Base-by-base conservation (phyloP, 768 basidiomycete genomes). In the Pleurotus citrinopileatus region DNA sequence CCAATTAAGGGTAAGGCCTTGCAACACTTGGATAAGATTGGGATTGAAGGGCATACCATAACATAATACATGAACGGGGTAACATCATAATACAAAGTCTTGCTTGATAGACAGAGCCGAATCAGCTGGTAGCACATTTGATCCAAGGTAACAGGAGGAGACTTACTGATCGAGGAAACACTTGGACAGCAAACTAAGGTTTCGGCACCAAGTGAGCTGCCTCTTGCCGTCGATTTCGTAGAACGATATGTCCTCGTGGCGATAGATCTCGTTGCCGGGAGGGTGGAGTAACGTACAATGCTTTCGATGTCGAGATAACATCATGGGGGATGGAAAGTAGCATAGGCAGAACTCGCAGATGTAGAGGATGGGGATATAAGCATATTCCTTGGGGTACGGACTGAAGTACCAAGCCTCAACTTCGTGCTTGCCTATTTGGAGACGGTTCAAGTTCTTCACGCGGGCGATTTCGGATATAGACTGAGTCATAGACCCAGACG, bases 361-460 rank as follows among this genome's bases (percentile, higher is more conserved):
- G 78, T 95, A 98, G 42, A 99, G 80, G 57, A 95, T 75, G 17
- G 95, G 94, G 23, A 96, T 83, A 70, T 98, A 91, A 42, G 97
- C 94, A 74, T 92, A 98, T 73, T 98, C 97, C 72, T 92, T 89
- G 9, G 97, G 97, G 73, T 98, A 99, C 20, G 97, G 97, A 63
- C 91, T 94, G 78, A 98, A 98, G 72, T 99, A 99, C 97, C 97
- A 99, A n/a, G 97, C 89, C 62, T 99, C 97, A 61, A 99, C 92
- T 72, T 97, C 93, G 74, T 97, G 88, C 67, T 83, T 85, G 54
- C 97, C 97, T 57, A 99, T 98, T 68, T 96, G 94, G 25, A 99
- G 81, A 55, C 91, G 86, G 69, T 98, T 97, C 61, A 99, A 80
- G 68, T 99, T 99, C 78, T 98, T 98, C 63, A 99, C 97, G 50